Conservation (phyloP, 2,329 filamentous ascomycete species). For the Parafenestella ontariensis region DNA sequence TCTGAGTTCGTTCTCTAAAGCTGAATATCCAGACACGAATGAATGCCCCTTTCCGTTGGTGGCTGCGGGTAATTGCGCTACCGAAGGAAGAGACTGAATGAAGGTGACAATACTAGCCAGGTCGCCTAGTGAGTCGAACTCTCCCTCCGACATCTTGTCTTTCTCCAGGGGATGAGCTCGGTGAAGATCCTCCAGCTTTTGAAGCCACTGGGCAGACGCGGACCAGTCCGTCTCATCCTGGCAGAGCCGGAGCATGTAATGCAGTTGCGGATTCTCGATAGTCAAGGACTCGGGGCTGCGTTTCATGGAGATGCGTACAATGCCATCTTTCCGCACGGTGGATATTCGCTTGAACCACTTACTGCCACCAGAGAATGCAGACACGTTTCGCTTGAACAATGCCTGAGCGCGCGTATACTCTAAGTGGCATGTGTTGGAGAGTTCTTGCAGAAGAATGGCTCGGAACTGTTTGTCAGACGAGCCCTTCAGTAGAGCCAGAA, state of each 20-base stretch:
- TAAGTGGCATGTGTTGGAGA: slow-evolving; percentile 54
- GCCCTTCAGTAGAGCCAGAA: slow-evolving; percentile 47
- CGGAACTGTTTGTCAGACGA: slow-evolving; percentile 39
- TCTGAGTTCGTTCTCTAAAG: slow-evolving; percentile 51
- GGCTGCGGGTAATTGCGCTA: slow-evolving; percentile 46
- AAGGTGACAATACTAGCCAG: slow-evolving; percentile 52
- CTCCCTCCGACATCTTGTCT: slow-evolving; percentile 44
- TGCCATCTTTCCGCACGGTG: slow-evolving; percentile 44
- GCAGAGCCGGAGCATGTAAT: slow-evolving; percentile 57
- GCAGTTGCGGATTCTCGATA: slow-evolving; percentile 47
- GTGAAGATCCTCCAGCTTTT: slow-evolving; percentile 52
- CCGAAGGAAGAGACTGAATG: slow-evolving; percentile 48
- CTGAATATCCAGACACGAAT: slow-evolving; percentile 45
- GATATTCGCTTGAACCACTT: slow-evolving; percentile 55
- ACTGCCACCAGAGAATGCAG: slow-evolving; percentile 39
- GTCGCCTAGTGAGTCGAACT: slow-evolving; percentile 47
- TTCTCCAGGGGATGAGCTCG: slow-evolving; percentile 41
- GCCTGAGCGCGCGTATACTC: slow-evolving; percentile 52
- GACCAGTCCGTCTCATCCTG: slow-evolving; percentile 46
- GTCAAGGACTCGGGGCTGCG: slow-evolving; percentile 51
- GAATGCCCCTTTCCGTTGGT: slow-evolving; percentile 50
- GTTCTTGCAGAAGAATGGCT: slow-evolving; percentile 54
- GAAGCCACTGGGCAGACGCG: slow-evolving; percentile 51
- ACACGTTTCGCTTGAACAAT: slow-evolving; percentile 52
- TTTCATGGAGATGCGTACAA: slow-evolving; percentile 51